A percentile compares a stretch with the other conserved stretches of the same genome.
Evolutionary conservation across 768 basidiomycete genomes (phyloP).

Genomic region (Artomyces pyxidatus): DNA sequence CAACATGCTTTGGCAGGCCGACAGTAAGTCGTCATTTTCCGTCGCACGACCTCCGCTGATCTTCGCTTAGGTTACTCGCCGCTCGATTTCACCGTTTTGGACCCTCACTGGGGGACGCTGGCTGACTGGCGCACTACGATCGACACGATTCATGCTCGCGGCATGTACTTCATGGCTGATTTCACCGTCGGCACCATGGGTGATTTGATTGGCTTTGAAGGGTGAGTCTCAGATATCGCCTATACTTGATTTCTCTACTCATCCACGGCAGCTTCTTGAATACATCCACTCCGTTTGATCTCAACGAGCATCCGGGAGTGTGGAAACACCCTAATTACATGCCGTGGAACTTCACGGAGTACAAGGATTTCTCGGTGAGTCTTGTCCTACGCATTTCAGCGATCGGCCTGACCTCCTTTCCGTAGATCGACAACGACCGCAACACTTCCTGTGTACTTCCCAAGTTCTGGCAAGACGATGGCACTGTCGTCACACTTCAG

Average conservation of each 20-base stretch:
- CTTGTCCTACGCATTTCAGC: constrained; percentile 4
- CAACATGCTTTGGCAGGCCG: constrained; percentile 96
- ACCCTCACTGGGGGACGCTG: constrained; percentile 88
- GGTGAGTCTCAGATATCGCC: constrained; percentile 39
- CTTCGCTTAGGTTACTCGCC: constrained; percentile 73
- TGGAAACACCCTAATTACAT: constrained; percentile 72
- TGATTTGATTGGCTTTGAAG: constrained; percentile 79
- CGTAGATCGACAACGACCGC: constrained; percentile 56
- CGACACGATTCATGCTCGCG: constrained; percentile 66
- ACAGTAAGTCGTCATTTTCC: constrained; percentile 52
- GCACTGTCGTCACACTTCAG: constrained; percentile 48
- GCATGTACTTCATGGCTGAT: constrained; percentile 91
- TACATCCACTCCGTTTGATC: constrained; percentile 66
- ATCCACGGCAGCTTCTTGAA: constrained; percentile 56
- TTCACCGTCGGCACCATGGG: constrained; percentile 92
- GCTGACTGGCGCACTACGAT: constrained; percentile 72
- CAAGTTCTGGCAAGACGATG: constrained; percentile 74
- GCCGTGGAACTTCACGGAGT: constrained; percentile 83
- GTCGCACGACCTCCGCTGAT: constrained; percentile 1
- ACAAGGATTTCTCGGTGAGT: constrained; percentile 70
- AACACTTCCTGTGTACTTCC: constrained; percentile 73
- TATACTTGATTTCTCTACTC: constrained; percentile 9
- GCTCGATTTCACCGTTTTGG: constrained; percentile 81
- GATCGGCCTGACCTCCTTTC: constrained; percentile 3
- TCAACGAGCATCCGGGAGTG: constrained; percentile 61